Base-by-base conservation (phyloP, 768 basidiomycete species). In the Termitomyces sp. region DNA sequence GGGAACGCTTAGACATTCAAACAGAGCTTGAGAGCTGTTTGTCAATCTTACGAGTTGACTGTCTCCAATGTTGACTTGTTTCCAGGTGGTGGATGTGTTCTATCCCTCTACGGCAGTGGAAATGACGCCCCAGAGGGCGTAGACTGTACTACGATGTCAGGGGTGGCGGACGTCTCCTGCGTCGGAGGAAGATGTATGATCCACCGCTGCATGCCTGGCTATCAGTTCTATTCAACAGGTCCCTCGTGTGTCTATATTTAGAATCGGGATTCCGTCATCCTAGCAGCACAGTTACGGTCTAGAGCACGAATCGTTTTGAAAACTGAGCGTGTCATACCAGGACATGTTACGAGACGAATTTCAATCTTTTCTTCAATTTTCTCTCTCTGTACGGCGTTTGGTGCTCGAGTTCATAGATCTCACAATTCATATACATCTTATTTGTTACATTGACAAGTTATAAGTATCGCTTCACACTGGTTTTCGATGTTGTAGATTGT, bases 11-110 rank as follows among this genome's bases (percentile, higher is more conserved):
- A 45, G 64, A 82, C 60, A 78, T 74, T 1, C 69, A 67, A 56
- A 68, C 63, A 41, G 78, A 82, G 41, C 70, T 83, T 8, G 80
- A 80, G 65, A 80, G 79, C 67, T 83, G 81, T 82, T 54, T 55
- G 80, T 75, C 19, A 33, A 45, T 21, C 45, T 45, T n/a, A 12
- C 21, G 21, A 31, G 2, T n/a, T 23, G 3, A 12, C 4, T 10
- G 4, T 40, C 37, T 38, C 11, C 14, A 14, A 46, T 30, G 19
- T 14, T 48, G 7, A 30, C 11, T 23, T 53, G 3, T 15, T 28
- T 17, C 44, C 45, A 81, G 79, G 81, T 59, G 80, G 81, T 42
- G 81, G 81, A 2, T 82, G 81, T 56, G 63, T 66, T 37, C 56
- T 76, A 41, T 53, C 23, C 64, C 72, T 11, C 65, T 73, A 35